Evolutionary conservation across 2,329 filamentous ascomycete species (phyloP).

Genomic region (Aureobasidium sp.): DNA sequence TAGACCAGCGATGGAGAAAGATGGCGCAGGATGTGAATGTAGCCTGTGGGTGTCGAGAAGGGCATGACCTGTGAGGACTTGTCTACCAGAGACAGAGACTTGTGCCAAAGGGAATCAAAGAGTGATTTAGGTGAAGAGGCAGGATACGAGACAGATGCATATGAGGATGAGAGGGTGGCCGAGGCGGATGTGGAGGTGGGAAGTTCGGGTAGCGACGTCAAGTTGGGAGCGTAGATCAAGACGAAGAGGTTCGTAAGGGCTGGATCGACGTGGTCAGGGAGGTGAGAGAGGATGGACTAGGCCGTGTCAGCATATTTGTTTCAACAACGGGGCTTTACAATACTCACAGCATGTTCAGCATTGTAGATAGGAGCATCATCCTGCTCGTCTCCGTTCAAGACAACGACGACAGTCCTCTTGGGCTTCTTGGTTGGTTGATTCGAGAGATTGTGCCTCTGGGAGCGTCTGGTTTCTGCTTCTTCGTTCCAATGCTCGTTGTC

Average conservation of each 20-base stretch:
- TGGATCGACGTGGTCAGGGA: constrained; percentile 80
- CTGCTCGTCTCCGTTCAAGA: constrained; percentile 86
- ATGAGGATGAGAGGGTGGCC: constrained; percentile 56
- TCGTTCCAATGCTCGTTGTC: constrained; percentile 96
- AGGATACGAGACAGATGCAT: constrained; percentile 39
- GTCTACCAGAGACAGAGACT: constrained; percentile 83
- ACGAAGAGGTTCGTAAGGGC: constrained; percentile 83
- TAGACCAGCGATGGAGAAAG: constrained; percentile 89
- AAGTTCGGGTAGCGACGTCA: constrained; percentile 82
- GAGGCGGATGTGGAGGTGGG: constrained; percentile 78
- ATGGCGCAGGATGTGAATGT: constrained; percentile 88
- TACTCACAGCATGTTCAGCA: constrained; percentile 84
- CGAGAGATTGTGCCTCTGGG: constrained; percentile 41
- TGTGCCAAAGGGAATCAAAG: constrained; percentile 83
- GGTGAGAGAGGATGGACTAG: constrained; percentile 81
- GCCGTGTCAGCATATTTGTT: background rate
- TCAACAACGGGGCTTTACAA: background rate
- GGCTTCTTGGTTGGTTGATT: constrained; percentile 31
- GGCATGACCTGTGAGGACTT: constrained; percentile 89
- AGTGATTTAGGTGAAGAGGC: constrained; percentile 54
- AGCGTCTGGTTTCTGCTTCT: constrained; percentile 76
- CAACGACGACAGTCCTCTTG: constrained; percentile 83
- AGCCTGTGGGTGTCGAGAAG: constrained; percentile 85
- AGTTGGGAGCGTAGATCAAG: constrained; percentile 88
- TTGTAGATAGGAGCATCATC: constrained; percentile 61